Conservation (phyloP, 2,329 filamentous ascomycete species). For the Kalmusia sp. region DNA sequence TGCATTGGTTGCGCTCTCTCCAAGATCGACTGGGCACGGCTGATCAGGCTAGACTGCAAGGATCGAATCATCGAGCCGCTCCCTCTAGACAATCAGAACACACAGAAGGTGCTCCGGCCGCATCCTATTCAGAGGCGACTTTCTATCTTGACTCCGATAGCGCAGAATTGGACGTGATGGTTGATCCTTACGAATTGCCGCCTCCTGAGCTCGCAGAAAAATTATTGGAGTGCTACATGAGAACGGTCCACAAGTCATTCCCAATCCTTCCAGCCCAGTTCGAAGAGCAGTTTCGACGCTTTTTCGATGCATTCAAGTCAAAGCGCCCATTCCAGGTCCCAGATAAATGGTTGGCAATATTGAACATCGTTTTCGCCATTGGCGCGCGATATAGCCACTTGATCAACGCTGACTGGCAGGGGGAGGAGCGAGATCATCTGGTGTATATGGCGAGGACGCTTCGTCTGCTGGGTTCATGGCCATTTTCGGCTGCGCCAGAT, state of each 20-base stretch:
- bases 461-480: slow-evolving; percentile 28
- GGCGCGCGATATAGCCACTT: slow-evolving; percentile 48
- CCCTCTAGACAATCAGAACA: too few relatives aligned
- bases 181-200: slow-evolving; percentile 42
- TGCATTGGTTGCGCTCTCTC: slow-evolving; percentile 42
- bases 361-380: slow-evolving; percentile 54
- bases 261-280: slow-evolving; percentile 37
- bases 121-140: slow-evolving; percentile 29
- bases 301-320: slow-evolving; percentile 15
- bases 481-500: slow-evolving; percentile 38
- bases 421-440: slow-evolving; percentile 43
- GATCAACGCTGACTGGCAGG: slow-evolving; percentile 32
- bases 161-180: slow-evolving; percentile 30
- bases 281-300: slow-evolving; percentile 26
- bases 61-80: too few relatives aligned
- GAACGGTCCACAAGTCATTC: slow-evolving; percentile 42
- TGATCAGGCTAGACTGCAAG: background rate
- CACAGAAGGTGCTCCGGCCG: background rate
- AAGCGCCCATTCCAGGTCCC: slow-evolving; percentile 18
- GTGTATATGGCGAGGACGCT: slow-evolving; percentile 47
- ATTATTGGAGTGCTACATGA: slow-evolving; percentile 45
- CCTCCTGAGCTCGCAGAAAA: slow-evolving; percentile 35
- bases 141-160: slow-evolving; percentile 46
- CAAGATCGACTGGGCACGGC: slow-evolving; percentile 8
- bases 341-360: slow-evolving; percentile 42